Percentiles rank a stretch among this genome's conserved stretches.
Evolutionary conservation across 371 early-diverging fungal genomes (phyloP).

Genomic region (Mortierella sp.): DNA sequence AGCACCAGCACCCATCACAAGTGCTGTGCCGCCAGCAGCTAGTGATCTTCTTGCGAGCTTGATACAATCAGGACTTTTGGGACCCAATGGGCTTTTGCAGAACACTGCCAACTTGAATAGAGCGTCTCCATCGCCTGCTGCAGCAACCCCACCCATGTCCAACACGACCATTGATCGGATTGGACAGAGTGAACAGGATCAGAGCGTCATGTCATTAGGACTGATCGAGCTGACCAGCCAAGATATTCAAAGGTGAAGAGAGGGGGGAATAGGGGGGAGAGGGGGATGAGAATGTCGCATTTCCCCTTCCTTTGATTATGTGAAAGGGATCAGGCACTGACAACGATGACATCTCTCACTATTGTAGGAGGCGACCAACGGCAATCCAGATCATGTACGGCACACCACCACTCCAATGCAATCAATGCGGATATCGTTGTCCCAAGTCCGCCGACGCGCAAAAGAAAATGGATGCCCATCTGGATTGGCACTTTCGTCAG

Average conservation of each 20-base stretch:
- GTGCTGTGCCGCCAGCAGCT: slow-evolving; percentile 18
- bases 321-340: too few relatives aligned
- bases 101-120: slow-evolving; percentile 23
- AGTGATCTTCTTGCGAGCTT: slow-evolving; percentile 51
- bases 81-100: slow-evolving; percentile 41
- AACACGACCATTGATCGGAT: slow-evolving; percentile 8
- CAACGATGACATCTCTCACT: too few relatives aligned
- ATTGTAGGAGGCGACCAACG: slow-evolving; percentile 65
- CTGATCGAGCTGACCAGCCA: slow-evolving; percentile 52
- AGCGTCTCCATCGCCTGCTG: slow-evolving; percentile 30
- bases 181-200: slow-evolving; percentile 23
- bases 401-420: slow-evolving; percentile 82
- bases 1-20: slow-evolving; percentile 31
- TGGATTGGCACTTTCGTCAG: slow-evolving; percentile 95
- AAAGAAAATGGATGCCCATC: slow-evolving; percentile 81
- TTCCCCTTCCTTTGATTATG: too few relatives aligned
- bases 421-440: slow-evolving; percentile 91
- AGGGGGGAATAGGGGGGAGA: too few relatives aligned
- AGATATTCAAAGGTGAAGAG: slow-evolving; percentile 49
- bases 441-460: slow-evolving; percentile 75
- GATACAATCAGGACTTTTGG: slow-evolving; percentile 53
- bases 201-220: slow-evolving; percentile 44
- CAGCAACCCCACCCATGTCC: slow-evolving; percentile 10
- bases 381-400: slow-evolving; percentile 79
- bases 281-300: too few relatives aligned